Base-by-base conservation (phyloP, 2,329 filamentous ascomycete species). In the Scorias spongiosa region DNA sequence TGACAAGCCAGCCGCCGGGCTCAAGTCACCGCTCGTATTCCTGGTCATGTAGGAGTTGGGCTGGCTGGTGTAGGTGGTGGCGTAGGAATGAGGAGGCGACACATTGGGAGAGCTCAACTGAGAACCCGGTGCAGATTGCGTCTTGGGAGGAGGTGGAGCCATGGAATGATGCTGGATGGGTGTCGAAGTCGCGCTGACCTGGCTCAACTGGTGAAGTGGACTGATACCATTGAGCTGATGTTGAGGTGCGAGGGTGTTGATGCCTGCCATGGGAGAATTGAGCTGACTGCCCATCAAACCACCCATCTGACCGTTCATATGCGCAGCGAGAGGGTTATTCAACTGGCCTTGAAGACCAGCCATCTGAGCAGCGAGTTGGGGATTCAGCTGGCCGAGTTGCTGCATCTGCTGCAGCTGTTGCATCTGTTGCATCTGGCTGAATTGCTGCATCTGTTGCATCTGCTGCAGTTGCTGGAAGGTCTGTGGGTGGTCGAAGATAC, bases 91-190 rank as follows among this genome's bases (percentile, higher is more conserved):
- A 41, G 91, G 89, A 41, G 91, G 91, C 15, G 89, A 96, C 42
- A 95, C 85, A 63, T 95, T 94, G 40, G 89, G 89, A n/a, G 89
- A 96, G 44, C 74, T 84, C 44, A 93, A 69, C 48, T 86, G 81
- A 11, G 89, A 95, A 11, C 78, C 78, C 10, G 89, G 89, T 12
- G 89, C 88, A 29, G 88, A 95, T 57, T 86, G 82, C 50, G 89
- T 86, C 59, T 84, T 81, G 49, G 76, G 80, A 45, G 80, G 83
- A 48, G 85, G 84, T 57, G 80, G 75, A 78, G 93, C 88, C 76
- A 87, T 83, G 53, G 71, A 65, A 63, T 43, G 10, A 2, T 48
- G 39, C 32, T 46, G 44, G 9, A 36, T 30, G 43, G 49, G 34
- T 44, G 45, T 44, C 48, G 48, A 37, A 37, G 38, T 40, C 30